phyloP scores from a whole-genome alignment of 768 basidiomycete genomes.

The Calocybe cyanea region DNA sequence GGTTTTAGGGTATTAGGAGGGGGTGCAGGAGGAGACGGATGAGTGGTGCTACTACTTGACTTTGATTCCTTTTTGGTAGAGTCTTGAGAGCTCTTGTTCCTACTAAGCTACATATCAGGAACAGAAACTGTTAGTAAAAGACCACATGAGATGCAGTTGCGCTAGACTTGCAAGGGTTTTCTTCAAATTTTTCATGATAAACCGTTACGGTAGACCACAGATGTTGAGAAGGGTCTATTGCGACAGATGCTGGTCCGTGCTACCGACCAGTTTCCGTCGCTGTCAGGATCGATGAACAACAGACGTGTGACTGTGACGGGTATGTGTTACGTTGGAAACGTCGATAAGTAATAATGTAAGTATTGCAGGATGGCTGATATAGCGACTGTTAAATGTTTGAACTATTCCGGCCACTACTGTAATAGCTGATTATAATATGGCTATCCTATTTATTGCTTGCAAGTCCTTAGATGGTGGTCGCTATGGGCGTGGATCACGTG shows the following conservation, averaged over 20 bases:
- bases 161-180: constrained; percentile 64
- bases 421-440: too few relatives aligned
- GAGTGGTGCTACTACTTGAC: constrained; percentile 29
- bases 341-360: too few relatives aligned
- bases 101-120: constrained; percentile 46
- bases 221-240: constrained; percentile 10
- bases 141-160: constrained; percentile 11
- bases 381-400: too few relatives aligned
- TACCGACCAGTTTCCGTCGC: constrained; percentile 17
- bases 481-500: constrained; percentile 17
- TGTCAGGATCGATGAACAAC: constrained; percentile 40
- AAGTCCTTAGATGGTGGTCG: background rate
- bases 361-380: constrained; percentile 1
- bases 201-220: constrained; percentile 10
- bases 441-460: too few relatives aligned
- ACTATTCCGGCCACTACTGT: too few relatives aligned
- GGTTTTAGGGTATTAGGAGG: constrained; percentile 66
- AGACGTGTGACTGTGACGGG: constrained; percentile 26
- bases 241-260: constrained; percentile 16
- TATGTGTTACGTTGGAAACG: constrained; percentile 13
- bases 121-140: constrained; percentile 20
- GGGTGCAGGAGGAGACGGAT: constrained; percentile 50
- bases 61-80: constrained; percentile 69
- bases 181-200: constrained; percentile 78
- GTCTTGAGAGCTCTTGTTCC: constrained; percentile 62